Percentiles rank a stretch among this genome's conserved stretches.
Evolutionary conservation across 768 basidiomycete genomes (phyloP).

Genomic region (Sarcodon sp.): DNA sequence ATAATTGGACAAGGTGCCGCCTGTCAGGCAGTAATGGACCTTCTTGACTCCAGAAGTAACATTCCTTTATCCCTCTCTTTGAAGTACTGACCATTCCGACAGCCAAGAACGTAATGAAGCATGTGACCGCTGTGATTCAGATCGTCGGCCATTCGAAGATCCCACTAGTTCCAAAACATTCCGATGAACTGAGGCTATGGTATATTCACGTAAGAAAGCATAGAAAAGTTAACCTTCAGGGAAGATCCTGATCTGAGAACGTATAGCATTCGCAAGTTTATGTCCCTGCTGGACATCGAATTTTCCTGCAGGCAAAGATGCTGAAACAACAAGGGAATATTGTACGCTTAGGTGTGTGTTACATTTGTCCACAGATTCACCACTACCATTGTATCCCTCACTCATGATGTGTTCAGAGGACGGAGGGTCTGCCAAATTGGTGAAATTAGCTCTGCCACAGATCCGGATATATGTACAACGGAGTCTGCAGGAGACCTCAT

Average conservation of each 20-base stretch:
- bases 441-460: no score
- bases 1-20: slow-evolving; percentile 85
- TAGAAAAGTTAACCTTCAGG: background rate
- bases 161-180: slow-evolving; percentile 40
- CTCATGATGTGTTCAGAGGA: no score
- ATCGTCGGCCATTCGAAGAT: slow-evolving; percentile 55
- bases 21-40: slow-evolving; percentile 60
- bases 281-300: slow-evolving; percentile 49
- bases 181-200: slow-evolving; percentile 53
- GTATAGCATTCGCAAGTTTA: slow-evolving; percentile 62
- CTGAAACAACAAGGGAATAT: slow-evolving; percentile 56
- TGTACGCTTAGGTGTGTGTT: slow-evolving; percentile 40
- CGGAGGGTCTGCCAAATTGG: no score
- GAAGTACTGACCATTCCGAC: background rate
- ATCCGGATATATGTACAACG: no score
- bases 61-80: slow-evolving; percentile 2
- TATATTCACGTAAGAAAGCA: slow-evolving; percentile 46
- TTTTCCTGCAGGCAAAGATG: slow-evolving; percentile 25
- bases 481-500: no score
- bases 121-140: slow-evolving; percentile 64
- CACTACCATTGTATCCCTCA: no score
- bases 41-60: slow-evolving; percentile 62
- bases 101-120: slow-evolving; percentile 43
- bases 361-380: no score
- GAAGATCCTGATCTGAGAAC: background rate